phyloP scores from a whole-genome alignment of 371 early-diverging fungal genomes.

The Apophysomyces variabilis region DNA sequence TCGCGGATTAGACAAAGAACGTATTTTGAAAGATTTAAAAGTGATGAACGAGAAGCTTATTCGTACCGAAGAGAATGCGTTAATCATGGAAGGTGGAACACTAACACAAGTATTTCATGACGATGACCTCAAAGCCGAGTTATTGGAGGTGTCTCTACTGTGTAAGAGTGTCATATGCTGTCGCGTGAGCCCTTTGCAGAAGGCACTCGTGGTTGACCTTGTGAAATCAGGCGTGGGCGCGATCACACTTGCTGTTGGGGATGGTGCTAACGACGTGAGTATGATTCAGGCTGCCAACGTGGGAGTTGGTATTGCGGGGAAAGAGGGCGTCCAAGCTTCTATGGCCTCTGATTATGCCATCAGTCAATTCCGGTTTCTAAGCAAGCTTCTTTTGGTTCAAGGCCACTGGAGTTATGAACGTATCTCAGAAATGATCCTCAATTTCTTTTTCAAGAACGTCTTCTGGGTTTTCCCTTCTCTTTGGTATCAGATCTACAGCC shows the following conservation, averaged over 20 bases:
- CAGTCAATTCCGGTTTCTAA: conserved; percentile 88
- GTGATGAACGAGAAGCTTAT: conserved; percentile 23
- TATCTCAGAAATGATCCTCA: conserved; percentile 87
- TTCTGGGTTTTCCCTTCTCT: conserved; percentile 84
- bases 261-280: conserved; percentile 97
- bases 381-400: conserved; percentile 80
- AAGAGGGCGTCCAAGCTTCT: conserved; percentile 89
- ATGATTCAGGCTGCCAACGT: conserved; percentile 97
- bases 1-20: conserved; percentile 49
- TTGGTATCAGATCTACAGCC: conserved; percentile 87
- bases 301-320: conserved; percentile 93
- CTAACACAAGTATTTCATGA: conserved; percentile 79
- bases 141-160: conserved; percentile 79
- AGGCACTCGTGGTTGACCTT: conserved; percentile 93
- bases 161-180: conserved; percentile 94
- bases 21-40: conserved; percentile 50
- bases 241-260: conserved; percentile 94
- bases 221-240: conserved; percentile 80
- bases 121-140: conserved; percentile 54
- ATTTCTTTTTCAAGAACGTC: conserved; percentile 93
- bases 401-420: conserved; percentile 92
- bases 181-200: conserved; percentile 95
- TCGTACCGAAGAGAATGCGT: conserved; percentile 55
- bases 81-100: conserved; percentile 92
- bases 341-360: conserved; percentile 93